These are phyloP conservation scores for Starmerella apis DNA, from an alignment of 805 yeast species.

Conservation along the genomic window DNA sequence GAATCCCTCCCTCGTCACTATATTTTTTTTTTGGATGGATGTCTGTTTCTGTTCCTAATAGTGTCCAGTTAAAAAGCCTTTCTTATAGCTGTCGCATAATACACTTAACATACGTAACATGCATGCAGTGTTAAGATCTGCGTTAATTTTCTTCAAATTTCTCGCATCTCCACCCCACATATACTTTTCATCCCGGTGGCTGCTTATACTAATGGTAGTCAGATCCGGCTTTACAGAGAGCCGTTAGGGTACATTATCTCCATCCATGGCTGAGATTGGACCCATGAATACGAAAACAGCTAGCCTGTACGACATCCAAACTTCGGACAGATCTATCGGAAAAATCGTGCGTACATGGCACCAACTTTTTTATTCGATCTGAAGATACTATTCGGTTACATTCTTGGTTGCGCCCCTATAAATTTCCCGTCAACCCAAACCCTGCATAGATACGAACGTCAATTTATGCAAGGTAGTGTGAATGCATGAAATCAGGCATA, in stretches of 20 bases:
- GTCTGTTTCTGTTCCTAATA: not conserved
- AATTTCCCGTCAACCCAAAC: not conserved
- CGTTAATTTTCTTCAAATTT: no score
- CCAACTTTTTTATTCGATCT: no score
- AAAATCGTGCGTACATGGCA: no score
- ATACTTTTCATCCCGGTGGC: no score
- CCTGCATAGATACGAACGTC: not conserved
- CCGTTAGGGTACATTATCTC: not conserved
- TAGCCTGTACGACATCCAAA: no score
- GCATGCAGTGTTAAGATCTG: no score
- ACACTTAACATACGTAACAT: not conserved
- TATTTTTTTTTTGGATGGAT: conserved; percentile 6
- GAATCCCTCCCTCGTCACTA: conserved; percentile 30
- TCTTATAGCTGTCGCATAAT: not conserved
- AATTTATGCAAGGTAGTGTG: not conserved
- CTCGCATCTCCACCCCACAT: no score
- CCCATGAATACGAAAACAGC: not conserved
- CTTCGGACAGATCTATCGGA: no score
- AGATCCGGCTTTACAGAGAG: not conserved
- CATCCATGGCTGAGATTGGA: not conserved
- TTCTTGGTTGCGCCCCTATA: no score
- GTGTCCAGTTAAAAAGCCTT: not conserved
- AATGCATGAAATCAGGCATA: not conserved
- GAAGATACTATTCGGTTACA: no score
- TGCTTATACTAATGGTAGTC: no score